Percentiles rank a stretch among this genome's conserved stretches.
Conservation (phyloP, 345 rosid species). For the Corchorus capsularis region DNA sequence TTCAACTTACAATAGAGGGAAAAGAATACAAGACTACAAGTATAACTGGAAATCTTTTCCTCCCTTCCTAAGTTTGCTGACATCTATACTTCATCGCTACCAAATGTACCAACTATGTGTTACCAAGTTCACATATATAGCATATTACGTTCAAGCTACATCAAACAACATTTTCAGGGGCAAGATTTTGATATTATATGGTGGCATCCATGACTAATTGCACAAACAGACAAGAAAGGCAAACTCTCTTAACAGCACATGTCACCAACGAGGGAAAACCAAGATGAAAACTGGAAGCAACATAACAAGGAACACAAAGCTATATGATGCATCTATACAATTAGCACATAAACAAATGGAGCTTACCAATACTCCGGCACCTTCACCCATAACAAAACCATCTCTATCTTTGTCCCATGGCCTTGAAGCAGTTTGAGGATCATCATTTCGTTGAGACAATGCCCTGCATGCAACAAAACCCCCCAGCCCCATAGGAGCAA, state of each 20-base stretch:
- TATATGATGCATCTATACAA: no score
- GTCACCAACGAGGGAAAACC: neutral
- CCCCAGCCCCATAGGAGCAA: slow-evolving; percentile 92
- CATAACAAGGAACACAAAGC: neutral
- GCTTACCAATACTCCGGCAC: slow-evolving; percentile 93
- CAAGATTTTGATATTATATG: no score
- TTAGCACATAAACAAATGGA: slow-evolving; percentile 1
- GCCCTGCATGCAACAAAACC: slow-evolving; percentile 98
- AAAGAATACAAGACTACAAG: neutral
- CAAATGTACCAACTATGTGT: neutral
- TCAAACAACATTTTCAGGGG: no score
- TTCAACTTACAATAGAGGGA: neutral
- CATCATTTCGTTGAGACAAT: slow-evolving; percentile 53
- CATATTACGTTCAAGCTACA: no score
- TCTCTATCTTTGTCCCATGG: slow-evolving; percentile 6
- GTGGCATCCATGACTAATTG: no score
- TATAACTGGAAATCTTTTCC: no score
- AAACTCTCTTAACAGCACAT: no score
- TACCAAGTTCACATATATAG: neutral
- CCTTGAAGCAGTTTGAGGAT: slow-evolving; percentile 2
- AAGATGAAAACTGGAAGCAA: neutral
- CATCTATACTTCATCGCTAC: neutral
- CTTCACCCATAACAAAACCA: slow-evolving; percentile 73
- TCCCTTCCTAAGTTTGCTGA: no score
- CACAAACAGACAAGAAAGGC: no score